Conservation (phyloP, 139 green algal genomes). For the Edaphochlamys debaryana region DNA sequence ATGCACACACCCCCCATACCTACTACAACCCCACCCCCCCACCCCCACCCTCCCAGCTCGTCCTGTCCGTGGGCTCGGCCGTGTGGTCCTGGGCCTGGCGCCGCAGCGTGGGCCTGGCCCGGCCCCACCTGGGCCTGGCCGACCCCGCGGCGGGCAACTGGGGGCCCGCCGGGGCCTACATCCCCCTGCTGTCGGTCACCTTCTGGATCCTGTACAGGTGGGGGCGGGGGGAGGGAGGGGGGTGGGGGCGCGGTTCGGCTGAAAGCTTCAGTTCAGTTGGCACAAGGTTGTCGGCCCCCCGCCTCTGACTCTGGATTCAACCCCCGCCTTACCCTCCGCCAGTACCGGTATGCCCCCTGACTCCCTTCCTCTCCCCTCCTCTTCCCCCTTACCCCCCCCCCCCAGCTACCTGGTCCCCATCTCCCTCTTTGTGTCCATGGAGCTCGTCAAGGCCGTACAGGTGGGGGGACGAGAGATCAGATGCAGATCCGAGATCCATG, state of each 20-base stretch:
- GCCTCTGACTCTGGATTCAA: too few relatives aligned
- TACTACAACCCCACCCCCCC: neutral
- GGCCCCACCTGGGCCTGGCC: constrained; percentile 26
- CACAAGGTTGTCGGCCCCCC: too few relatives aligned
- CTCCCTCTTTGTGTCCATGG: constrained; percentile 76
- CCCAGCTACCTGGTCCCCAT: constrained; percentile 75
- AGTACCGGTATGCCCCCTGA: too few relatives aligned
- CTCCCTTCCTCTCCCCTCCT: too few relatives aligned
- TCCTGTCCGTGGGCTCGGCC: constrained; percentile 12
- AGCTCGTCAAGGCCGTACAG: constrained; percentile 70
- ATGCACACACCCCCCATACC: neutral
- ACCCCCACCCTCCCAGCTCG: neutral
- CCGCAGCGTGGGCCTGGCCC: neutral
- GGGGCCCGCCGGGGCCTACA: too few relatives aligned
- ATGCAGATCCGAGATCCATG: too few relatives aligned
- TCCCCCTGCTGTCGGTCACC: neutral
- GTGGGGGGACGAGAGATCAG: neutral
- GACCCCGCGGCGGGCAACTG: neutral
- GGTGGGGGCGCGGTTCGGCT: too few relatives aligned
- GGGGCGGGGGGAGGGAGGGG: too few relatives aligned
- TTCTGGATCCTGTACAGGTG: too few relatives aligned
- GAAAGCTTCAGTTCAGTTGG: too few relatives aligned
- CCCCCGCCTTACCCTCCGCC: too few relatives aligned
- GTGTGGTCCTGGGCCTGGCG: constrained; percentile 2
- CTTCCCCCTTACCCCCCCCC: constrained; percentile 6